Base-by-base conservation (phyloP, 257 asterid species). In the Salvia hispanica region DNA sequence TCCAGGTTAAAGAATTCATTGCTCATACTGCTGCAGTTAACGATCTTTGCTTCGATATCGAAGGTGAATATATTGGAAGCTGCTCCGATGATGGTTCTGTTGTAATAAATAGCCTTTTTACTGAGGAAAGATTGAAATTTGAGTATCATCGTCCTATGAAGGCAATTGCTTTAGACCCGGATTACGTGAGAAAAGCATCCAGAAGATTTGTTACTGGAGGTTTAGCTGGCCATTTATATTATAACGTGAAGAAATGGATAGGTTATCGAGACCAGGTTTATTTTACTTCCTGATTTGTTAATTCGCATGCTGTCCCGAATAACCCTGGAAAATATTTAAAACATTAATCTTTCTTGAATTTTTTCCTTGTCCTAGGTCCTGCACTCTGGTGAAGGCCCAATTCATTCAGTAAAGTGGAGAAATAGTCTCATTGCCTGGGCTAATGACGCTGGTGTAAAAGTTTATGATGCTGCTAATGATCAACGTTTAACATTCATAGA, bases 51-150 rank as follows among this genome's bases (percentile, higher is more conserved):
- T 94, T 94, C 72, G 99, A 94, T 59, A 52, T 79, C 59, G 99
- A 94, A 76, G 99, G 98, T 57, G 99, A 94, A 91, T 94, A 78
- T 82, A 80, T 94, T 74, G 99, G 95, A 76, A 94, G 99, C 89
- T 94, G 99, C 90, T 91, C 99, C 50, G 99, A 91, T 78, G 98
- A 94, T 80, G 98, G 98, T 70, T 87, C 96, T 80, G 95, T 94
- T 73, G 83, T 87, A 71, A 91, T 94, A 76, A 88, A 81, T 81
- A 86, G 96, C 76, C 90, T 94, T 73, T 94, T 94, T 71, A 81
- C 91, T 9, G 97, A 91, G 53, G 97, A 94, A 80, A 91, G 80
- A 76, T 66, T 91, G 88, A 84, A 83, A 81, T 94, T 91, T 79
- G 96, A 91, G 86, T 94, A 88, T 82, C 93, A 83, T 77, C 98